Evolutionary conservation across 768 basidiomycete genomes (phyloP).

Genomic region (Tephrocybe sp.): DNA sequence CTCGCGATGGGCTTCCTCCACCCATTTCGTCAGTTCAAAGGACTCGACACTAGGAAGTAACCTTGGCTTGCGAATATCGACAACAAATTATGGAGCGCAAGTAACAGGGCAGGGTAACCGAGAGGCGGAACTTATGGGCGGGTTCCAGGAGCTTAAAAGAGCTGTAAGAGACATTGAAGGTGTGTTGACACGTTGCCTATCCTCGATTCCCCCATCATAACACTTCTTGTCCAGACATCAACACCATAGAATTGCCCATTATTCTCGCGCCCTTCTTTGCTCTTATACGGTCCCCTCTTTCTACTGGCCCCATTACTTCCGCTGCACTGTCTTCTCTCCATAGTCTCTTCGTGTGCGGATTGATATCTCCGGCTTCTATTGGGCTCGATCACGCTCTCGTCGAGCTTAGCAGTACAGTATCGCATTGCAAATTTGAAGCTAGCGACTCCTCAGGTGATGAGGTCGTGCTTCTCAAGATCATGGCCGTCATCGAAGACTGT

Average conservation of each 20-base stretch:
- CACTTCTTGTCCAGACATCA: slow-evolving; percentile 49
- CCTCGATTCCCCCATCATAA: background rate
- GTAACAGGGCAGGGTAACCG: slow-evolving; percentile 51
- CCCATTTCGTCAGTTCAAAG: slow-evolving; percentile 57
- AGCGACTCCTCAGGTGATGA: slow-evolving; percentile 98
- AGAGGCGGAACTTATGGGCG: slow-evolving; percentile 86
- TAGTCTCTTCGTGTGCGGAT: slow-evolving; percentile 78
- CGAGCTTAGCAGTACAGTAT: slow-evolving; percentile 85
- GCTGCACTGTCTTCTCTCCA: slow-evolving; percentile 86
- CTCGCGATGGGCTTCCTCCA: slow-evolving; percentile 88
- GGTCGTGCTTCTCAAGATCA: slow-evolving; percentile 88
- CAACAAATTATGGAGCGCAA: slow-evolving; percentile 41
- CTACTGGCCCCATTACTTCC: slow-evolving; percentile 97
- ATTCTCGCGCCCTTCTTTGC: slow-evolving; percentile 89
- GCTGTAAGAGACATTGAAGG: slow-evolving; percentile 69
- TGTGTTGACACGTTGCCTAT: slow-evolving; percentile 29
- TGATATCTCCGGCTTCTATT: slow-evolving; percentile 60
- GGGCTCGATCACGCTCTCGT: slow-evolving; percentile 67
- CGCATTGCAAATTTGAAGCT: slow-evolving; percentile 97
- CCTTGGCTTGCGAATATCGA: slow-evolving; percentile 69
- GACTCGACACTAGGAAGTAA: slow-evolving; percentile 73
- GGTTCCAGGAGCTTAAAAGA: slow-evolving; percentile 85
- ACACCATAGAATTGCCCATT: slow-evolving; percentile 52
- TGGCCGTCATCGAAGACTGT: slow-evolving; percentile 85
- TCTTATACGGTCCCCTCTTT: slow-evolving; percentile 89